Base-by-base conservation (phyloP, 2,329 filamentous ascomycete species). In the Drechslerella coelobrocha region DNA sequence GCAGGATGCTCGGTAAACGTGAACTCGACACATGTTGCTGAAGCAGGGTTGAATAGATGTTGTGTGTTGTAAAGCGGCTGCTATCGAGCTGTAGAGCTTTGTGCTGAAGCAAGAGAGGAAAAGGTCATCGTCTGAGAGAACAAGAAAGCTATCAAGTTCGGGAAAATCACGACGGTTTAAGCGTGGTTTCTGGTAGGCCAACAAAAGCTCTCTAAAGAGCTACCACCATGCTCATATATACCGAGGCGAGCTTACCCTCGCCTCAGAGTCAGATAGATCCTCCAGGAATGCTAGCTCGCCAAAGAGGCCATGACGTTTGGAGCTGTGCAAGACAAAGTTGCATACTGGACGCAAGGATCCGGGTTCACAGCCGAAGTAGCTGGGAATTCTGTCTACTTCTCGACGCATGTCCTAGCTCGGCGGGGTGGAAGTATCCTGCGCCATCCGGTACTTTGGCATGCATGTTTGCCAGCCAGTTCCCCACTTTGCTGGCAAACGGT, bases 1-100 rank as follows among this genome's bases (percentile, higher is more conserved):
- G 53, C 66, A 71, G 8, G 66, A 61, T 17, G 66, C 59, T 59
- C 66, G 66, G 66, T 71, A 71, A 51, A 71, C 62, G 48, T 71
- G 54, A 50, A 71, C 29, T 24, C 39, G 66, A 50, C 66, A 71
- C 66, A 71, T 71, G 19, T 71, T 60, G 47, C 17, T 50, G 19
- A 52, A 52, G 24, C 17, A 6, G 29, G 19, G 5, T 17, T 21
- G 41, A 19, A 45, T 45, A 45, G 17, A 45, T n/a, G 9, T 45
- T n/a, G 41, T 19, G 19, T 19, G 17, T 41, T 19, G 14, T 45
- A 19, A 21, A 17, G 19, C 9, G 14, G 17, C 10, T n/a, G 19
- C 41, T 17, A 17, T 39, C 26, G 14, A 52, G 56, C 27, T 9
- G 23, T n/a, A n/a, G n/a, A n/a, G n/a, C n/a, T n/a, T n/a, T n/a